These are phyloP conservation scores for Sinapis alba DNA, from an alignment of 441 rosid genomes.

Conservation along the genomic window DNA sequence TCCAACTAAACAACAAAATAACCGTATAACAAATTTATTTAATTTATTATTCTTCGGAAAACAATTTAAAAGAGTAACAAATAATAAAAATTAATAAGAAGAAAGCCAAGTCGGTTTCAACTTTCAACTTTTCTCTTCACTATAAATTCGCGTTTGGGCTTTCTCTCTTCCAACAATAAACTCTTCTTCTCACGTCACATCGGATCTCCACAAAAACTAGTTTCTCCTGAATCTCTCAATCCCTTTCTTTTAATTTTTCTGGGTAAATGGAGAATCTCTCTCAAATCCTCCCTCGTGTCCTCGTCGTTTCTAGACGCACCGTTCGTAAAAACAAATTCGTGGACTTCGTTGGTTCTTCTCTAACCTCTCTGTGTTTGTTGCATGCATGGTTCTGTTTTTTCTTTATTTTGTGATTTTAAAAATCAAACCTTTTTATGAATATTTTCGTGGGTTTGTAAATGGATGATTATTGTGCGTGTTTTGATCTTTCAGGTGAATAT, in stretches of 20 bases:
- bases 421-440: neutral
- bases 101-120: slow-evolving; percentile 22
- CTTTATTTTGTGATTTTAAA: neutral
- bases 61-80: neutral
- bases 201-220: slow-evolving; percentile 28
- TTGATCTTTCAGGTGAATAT: slow-evolving; percentile 63
- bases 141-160: slow-evolving; percentile 31
- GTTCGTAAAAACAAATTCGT: slow-evolving; percentile 90
- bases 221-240: neutral
- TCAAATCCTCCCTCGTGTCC: slow-evolving; percentile 79
- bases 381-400: slow-evolving; percentile 16
- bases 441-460: neutral
- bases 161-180: slow-evolving; percentile 23
- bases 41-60: no score
- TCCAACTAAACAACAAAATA: neutral
- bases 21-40: slow-evolving; percentile 1
- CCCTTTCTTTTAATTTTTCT: neutral
- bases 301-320: slow-evolving; percentile 81
- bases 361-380: neutral
- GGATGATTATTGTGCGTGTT: neutral
- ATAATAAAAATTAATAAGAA: neutral
- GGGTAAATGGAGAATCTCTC: slow-evolving; percentile 49
- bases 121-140: neutral
- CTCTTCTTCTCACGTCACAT: slow-evolving; percentile 33
- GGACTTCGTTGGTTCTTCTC: slow-evolving; percentile 70